These are phyloP conservation scores for Articulospora tetracladia DNA, from an alignment of 495 filamentous ascomycete genomes.

Conservation along the genomic window DNA sequence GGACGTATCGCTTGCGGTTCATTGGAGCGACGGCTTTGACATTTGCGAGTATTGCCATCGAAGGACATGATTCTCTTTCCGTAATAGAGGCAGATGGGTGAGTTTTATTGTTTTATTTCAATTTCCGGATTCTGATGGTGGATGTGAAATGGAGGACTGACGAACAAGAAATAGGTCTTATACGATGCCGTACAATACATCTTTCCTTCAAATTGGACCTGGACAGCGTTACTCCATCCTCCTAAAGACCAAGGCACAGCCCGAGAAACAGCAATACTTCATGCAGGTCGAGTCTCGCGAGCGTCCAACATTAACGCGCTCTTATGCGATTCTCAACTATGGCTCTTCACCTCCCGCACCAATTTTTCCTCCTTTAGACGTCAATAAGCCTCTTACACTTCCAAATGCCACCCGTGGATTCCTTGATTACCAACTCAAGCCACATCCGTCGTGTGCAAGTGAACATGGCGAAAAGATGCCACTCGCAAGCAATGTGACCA, in stretches of 20 bases:
- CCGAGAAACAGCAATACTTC: slow-evolving; percentile 41
- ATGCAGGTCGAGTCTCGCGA: slow-evolving; percentile 51
- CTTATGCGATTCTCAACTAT: slow-evolving; percentile 53
- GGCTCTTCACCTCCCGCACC: slow-evolving; percentile 17
- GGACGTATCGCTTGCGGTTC: slow-evolving; percentile 54
- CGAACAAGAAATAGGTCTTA: slow-evolving; percentile 35
- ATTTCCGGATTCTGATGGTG: not conserved
- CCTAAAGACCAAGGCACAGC: slow-evolving; percentile 39
- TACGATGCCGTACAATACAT: slow-evolving; percentile 42
- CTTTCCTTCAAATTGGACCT: slow-evolving; percentile 46
- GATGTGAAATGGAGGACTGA: not conserved
- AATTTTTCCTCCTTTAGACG: slow-evolving; percentile 24
- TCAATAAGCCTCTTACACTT: slow-evolving; percentile 27
- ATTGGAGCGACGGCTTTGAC: slow-evolving; percentile 51
- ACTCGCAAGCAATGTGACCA: slow-evolving; percentile 46
- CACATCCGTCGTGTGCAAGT: slow-evolving; percentile 22
- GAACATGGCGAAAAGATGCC: slow-evolving; percentile 33
- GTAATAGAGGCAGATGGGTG: slow-evolving; percentile 55
- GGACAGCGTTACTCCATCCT: slow-evolving; percentile 56
- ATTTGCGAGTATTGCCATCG: slow-evolving; percentile 43
- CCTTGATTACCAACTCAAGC: slow-evolving; percentile 52
- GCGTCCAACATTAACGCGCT: slow-evolving; percentile 37
- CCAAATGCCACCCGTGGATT: slow-evolving; percentile 39
- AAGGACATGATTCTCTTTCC: slow-evolving; percentile 43
- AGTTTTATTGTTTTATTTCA: slow-evolving; percentile 4